phyloP scores from a whole-genome alignment of 805 yeast species.

The Pichia pseudocactophila region DNA sequence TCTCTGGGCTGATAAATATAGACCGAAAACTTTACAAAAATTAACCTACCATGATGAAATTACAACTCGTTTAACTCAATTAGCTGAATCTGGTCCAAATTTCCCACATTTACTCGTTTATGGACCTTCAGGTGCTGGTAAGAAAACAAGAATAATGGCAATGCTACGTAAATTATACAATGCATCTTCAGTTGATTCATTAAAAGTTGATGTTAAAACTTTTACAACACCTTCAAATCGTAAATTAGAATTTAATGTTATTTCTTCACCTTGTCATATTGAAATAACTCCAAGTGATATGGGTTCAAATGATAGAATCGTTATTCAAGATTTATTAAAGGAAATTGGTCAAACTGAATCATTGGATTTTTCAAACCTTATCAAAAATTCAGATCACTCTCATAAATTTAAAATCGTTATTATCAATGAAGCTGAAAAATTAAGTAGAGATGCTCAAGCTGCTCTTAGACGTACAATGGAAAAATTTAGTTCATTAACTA shows the following conservation, averaged over 20 bases:
- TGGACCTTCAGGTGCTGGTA: conserved; percentile 97
- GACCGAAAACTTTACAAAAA: conserved; percentile 61
- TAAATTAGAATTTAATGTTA: conserved; percentile 83
- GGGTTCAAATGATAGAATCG: conserved; percentile 92
- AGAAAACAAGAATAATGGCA: conserved; percentile 84
- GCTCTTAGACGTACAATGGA: conserved; percentile 96
- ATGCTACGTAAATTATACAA: conserved; percentile 77
- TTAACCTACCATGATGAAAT: conserved; percentile 62
- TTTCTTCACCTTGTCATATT: conserved; percentile 83
- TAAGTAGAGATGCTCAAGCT: conserved; percentile 91
- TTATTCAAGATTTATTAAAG: conserved; percentile 86
- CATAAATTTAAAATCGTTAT: conserved; percentile 66
- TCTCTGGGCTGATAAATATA: conserved; percentile 92
- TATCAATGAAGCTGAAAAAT: conserved; percentile 84
- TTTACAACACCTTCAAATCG: conserved; percentile 65
- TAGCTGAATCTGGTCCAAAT: conserved; percentile 56
- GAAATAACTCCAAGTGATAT: conserved; percentile 96
- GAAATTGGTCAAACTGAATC: conserved; percentile 95
- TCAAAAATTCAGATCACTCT: conserved; percentile 15
- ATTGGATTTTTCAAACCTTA: conserved; percentile 60
- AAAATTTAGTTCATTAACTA: conserved; percentile 78
- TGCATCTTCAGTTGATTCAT: conserved; percentile 57
- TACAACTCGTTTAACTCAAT: conserved; percentile 44
- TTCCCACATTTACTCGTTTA: conserved; percentile 88
- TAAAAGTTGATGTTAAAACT: conserved; percentile 84